Evolutionary conservation across 2,329 filamentous ascomycete species (phyloP), one percentile per base, ranked within the genome.

Genomic region (Trichothecium sympodiale): DNA sequence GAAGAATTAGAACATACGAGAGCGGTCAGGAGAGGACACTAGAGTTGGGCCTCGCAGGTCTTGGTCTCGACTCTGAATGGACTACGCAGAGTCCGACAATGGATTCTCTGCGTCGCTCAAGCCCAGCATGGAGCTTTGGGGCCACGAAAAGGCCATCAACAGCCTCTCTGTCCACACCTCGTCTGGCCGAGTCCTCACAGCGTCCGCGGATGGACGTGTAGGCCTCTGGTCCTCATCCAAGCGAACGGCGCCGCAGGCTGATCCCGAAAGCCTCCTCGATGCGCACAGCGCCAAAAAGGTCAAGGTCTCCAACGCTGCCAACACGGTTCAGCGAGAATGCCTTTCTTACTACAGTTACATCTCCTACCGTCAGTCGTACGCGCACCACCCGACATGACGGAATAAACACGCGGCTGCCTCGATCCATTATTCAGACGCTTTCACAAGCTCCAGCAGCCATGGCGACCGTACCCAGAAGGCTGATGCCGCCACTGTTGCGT

Each of bases 361-460:
- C 58, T 96, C 91, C 61, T 98, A 96, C 71, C 88, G 91, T 53
- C 91, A 98, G 67, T 96, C 89, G 52, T 96, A 95, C 63, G 78
- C 87, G 51, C 91, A 96, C 61, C 88, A 95, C 57, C 91, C 91
- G 36, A 75, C 79, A 41, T 88, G 91, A 64, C 86, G 87, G 62
- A 77, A 78, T 46, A 80, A 80, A 50, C 83, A 82, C 64, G 64
- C 69, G 40, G 59, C 56, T 35, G 52, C 56, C 42, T 47, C 52
- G 16, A 60, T 67, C 48, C 72, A 69, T 59, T 77, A 76, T 54
- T 67, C 67, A 43, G 75, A 80, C 45, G 56, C 62, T 42, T 72
- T 74, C 49, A 67, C 73, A 55, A 71, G 65, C 45, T 50, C 54
- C 38, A 61, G 51, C 47, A 53, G 59, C 38, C 57, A 57, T 35